Evolutionary conservation across 495 filamentous ascomycete genomes (phyloP).

Genomic region (Penicillium argentinense): DNA sequence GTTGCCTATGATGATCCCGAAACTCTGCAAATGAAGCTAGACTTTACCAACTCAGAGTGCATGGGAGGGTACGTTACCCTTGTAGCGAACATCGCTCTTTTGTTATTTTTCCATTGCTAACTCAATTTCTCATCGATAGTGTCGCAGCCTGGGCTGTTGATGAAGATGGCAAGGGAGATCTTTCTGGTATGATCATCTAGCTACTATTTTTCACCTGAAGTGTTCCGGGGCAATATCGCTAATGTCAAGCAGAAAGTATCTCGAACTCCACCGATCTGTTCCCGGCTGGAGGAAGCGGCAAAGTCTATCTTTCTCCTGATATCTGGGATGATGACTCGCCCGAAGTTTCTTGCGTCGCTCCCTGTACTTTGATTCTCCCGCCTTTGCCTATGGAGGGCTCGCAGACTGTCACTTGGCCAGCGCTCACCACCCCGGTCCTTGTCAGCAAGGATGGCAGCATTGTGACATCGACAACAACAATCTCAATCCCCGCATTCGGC

Average conservation of each 20-base stretch:
- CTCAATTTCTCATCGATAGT: background rate
- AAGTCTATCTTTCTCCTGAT: background rate
- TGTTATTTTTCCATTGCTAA: background rate
- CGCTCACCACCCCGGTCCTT: background rate
- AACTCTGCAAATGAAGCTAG: background rate
- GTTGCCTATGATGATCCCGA: background rate
- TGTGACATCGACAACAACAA: background rate
- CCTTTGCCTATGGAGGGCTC: background rate
- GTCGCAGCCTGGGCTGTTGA: background rate
- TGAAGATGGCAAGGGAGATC: background rate
- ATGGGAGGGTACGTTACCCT: background rate
- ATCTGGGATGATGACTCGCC: background rate
- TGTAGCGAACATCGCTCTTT: no score
- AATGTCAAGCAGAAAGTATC: background rate
- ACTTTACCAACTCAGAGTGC: background rate
- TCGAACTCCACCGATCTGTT: background rate
- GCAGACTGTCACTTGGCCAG: background rate
- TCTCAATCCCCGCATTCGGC: background rate
- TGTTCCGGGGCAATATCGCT: no score
- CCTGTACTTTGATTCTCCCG: background rate
- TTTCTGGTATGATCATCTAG: background rate
- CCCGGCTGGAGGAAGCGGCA: background rate
- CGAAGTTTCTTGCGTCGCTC: background rate
- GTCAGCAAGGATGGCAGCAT: background rate
- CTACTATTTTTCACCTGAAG: background rate